Evolutionary conservation across 345 rosid genomes (phyloP).

Genomic region (Lepidium didymum): DNA sequence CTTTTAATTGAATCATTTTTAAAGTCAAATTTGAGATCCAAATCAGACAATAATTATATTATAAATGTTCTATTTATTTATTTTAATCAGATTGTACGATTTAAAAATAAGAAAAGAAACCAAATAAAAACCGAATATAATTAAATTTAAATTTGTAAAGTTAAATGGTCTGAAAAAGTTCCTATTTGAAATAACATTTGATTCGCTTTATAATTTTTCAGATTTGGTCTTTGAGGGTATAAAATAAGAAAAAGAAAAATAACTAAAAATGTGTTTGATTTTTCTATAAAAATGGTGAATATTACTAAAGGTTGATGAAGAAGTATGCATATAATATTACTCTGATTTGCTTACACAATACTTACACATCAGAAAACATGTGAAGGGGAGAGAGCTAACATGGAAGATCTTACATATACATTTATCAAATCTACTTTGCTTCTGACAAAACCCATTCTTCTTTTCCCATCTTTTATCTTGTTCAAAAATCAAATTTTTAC

Average conservation of each 20-base stretch:
- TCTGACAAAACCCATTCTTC: constrained; percentile 29
- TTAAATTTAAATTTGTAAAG: neutral
- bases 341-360: constrained; percentile 23
- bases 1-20: no score
- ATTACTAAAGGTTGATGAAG: constrained; percentile 5
- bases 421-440: constrained; percentile 16
- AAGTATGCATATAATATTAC: constrained; percentile 6
- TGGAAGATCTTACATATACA: constrained; percentile 27
- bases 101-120: neutral
- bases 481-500: neutral
- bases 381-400: constrained; percentile 25
- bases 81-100: neutral
- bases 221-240: neutral
- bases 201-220: neutral
- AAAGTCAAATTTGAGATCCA: neutral
- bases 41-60: no score
- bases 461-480: constrained; percentile 11
- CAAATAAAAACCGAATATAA: neutral
- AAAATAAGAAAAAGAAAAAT: no score
- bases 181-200: neutral
- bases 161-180: neutral
- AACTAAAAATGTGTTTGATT: neutral
- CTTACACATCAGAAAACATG: constrained; percentile 30
- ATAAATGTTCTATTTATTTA: neutral
- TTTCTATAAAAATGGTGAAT: neutral